These are phyloP conservation scores for Trifolium dubium DNA, from an alignment of 306 rosid species.

Conservation along the genomic window DNA sequence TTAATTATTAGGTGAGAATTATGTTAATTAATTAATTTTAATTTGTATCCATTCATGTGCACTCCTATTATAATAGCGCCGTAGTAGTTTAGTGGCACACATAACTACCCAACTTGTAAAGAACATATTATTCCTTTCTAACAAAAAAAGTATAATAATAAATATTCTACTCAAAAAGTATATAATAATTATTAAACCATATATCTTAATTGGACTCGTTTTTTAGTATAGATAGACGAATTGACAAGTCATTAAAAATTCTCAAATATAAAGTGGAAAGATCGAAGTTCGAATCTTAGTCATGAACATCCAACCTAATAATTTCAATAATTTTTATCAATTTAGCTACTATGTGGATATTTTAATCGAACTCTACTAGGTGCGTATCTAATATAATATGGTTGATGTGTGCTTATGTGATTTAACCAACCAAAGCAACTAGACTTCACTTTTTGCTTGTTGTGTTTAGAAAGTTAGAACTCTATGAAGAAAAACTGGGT, in stretches of 20 bases:
- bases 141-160: not conserved
- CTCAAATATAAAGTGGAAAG: too few relatives aligned
- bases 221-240: too few relatives aligned
- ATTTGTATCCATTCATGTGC: not conserved
- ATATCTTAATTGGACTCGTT: not conserved
- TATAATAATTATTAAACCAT: not conserved
- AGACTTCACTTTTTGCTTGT: constrained; percentile 60
- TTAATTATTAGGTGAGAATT: constrained; percentile 26
- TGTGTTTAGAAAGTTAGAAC: constrained; percentile 51
- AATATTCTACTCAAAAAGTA: not conserved
- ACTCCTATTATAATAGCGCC: not conserved
- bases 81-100: not conserved
- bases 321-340: too few relatives aligned
- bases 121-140: not conserved
- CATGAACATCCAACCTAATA: too few relatives aligned
- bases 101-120: not conserved
- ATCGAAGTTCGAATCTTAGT: too few relatives aligned
- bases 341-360: too few relatives aligned
- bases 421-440: constrained; percentile 65
- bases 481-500: constrained; percentile 58
- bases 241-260: too few relatives aligned
- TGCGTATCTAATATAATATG: constrained; percentile 4
- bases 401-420: constrained; percentile 51
- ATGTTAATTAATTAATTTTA: constrained; percentile 26
- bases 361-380: not conserved